Percentiles rank a stretch among this genome's conserved stretches.
Conservation (phyloP, 2,329 filamentous ascomycete genomes). For the Berkeleyomyces rouxiae region DNA sequence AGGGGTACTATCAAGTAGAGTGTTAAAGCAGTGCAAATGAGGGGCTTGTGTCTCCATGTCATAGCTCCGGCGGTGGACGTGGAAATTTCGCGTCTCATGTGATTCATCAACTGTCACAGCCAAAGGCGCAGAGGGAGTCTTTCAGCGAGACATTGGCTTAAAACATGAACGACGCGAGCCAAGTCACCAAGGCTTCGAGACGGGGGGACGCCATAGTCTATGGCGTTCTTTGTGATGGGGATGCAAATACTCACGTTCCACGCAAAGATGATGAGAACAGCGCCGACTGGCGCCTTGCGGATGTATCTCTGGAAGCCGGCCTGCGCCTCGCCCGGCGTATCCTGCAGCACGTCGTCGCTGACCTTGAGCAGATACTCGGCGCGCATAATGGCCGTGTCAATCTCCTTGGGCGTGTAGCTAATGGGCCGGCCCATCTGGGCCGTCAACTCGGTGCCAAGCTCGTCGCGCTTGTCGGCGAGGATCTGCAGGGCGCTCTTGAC, state of each 20-base stretch:
- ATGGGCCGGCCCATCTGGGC: constrained; percentile 94
- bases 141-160: background rate
- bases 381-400: constrained; percentile 69
- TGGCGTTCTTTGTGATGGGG: background rate
- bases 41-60: background rate
- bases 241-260: constrained; percentile 61
- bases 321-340: constrained; percentile 69
- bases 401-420: constrained; percentile 66
- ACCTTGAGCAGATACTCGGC: constrained; percentile 77
- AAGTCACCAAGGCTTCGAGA: background rate
- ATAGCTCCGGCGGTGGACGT: background rate
- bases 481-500: constrained; percentile 63
- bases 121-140: background rate
- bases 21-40: constrained; percentile 12
- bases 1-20: constrained; percentile 54
- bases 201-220: background rate
- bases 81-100: background rate
- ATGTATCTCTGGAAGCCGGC: constrained; percentile 84
- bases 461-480: constrained; percentile 56
- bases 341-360: constrained; percentile 58
- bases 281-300: constrained; percentile 72
- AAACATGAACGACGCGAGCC: background rate
- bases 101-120: background rate
- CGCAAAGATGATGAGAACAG: constrained; percentile 76
- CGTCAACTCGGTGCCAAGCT: constrained; percentile 68